Evolutionary conservation across 345 rosid genomes (phyloP), one percentile per base, ranked within the genome.

Genomic region (Sapria himalayana): DNA sequence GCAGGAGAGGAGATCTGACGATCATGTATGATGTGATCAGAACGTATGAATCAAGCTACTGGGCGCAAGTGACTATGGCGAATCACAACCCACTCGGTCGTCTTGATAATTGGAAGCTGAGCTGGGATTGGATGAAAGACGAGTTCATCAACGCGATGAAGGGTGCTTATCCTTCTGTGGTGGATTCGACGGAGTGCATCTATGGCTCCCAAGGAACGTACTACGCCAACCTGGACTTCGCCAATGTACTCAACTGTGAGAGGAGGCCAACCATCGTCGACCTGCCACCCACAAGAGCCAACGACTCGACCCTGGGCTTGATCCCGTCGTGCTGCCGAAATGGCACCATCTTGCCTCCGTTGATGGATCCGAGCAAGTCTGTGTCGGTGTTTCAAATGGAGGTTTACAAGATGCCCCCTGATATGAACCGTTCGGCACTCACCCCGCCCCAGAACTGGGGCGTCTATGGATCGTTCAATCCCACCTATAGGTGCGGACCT

Each of bases 41-140:
- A 47, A 69, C 98, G 14, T 89, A 78, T 54, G 89, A 69, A 16
- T 65, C 82, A 0, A 68, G 43, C 57, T 89, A 89, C 60, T 71
- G 81, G 78, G 72, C 78, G 3, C 78, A 74, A 62, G 81, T 89
- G 48, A 52, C 76, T 7, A 76, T 89, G 45, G 64, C 63, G n/a
- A 89, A 89, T 70, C 80, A 74, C 50, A 82, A 82, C 32, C 80
- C 91, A 5, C 66, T 89, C 5, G 94, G 94, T 14, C 91, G 98
- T 20, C 85, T 89, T 10, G 98, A 89, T 61, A 69, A 79, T 55
- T 89, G 98, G 98, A 66, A 82, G 36, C 61, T 89, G 37, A 89
- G 94, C 60, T 89, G 82, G 63, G 91, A 89, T 43, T 89, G 98
- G 98, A 82, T 60, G 74, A 61, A 48, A 17, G 76, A 72, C 19